phyloP scores from a whole-genome alignment of 1,284 basidiomycete species.

The Malassezia nana region DNA sequence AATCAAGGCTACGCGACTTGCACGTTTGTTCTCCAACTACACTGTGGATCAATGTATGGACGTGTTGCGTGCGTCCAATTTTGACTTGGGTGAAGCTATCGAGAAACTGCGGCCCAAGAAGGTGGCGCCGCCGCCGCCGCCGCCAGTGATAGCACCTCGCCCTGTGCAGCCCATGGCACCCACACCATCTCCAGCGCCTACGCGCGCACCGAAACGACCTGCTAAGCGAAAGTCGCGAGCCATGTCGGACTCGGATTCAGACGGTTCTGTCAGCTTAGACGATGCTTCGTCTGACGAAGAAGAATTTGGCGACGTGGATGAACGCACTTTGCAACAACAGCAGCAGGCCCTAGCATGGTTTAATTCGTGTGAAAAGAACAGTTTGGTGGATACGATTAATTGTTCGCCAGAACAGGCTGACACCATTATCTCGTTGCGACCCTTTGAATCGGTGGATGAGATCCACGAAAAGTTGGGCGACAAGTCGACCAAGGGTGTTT shows the following conservation, averaged over 20 bases:
- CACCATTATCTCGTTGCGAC: constrained; percentile 68
- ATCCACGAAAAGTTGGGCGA: constrained; percentile 53
- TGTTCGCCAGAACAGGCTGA: constrained; percentile 73
- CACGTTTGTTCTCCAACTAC: constrained; percentile 16
- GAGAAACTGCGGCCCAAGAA: constrained; percentile 16
- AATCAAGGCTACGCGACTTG: constrained; percentile 18
- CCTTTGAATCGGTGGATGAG: constrained; percentile 69
- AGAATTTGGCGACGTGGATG: constrained; percentile 22
- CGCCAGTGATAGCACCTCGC: background rate
- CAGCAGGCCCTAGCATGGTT: constrained; percentile 59
- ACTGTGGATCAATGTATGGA: constrained; percentile 15
- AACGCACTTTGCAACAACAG: constrained; percentile 27
- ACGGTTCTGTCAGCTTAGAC: constrained; percentile 10
- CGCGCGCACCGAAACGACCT: constrained; percentile 8
- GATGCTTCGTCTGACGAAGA: constrained; percentile 28
- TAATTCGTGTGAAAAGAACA: constrained; percentile 64
- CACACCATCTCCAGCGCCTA: background rate
- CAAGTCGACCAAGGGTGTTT: constrained; percentile 86
- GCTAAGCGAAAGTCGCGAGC: constrained; percentile 15
- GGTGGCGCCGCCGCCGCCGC: constrained; percentile 2
- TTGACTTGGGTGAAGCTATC: constrained; percentile 18
- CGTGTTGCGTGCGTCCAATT: constrained; percentile 12
- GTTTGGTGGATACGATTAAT: constrained; percentile 78
- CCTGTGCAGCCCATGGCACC: background rate
- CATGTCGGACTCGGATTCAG: constrained; percentile 11